Percentiles rank a stretch among this genome's conserved stretches.
Conservation (phyloP, 2,329 filamentous ascomycete species). For the Colletotrichum navitas region DNA sequence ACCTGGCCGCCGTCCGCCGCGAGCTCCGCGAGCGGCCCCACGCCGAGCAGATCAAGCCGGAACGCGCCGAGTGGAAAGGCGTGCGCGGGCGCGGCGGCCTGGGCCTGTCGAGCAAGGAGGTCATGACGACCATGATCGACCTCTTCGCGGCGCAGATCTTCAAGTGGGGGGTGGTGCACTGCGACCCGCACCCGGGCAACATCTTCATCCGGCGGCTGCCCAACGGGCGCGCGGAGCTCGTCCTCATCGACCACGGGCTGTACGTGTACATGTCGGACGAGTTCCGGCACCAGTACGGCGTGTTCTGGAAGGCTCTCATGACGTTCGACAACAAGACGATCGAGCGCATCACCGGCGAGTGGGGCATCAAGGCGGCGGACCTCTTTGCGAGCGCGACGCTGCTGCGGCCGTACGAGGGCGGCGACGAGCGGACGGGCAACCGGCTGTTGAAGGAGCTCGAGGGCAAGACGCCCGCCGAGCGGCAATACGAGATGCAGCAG, state of each 20-base stretch:
- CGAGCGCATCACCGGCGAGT: slow-evolving; percentile 76
- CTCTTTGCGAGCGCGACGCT: slow-evolving; percentile 93
- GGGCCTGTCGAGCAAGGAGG: slow-evolving; percentile 83
- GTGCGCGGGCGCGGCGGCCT: slow-evolving; percentile 80
- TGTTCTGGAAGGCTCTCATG: slow-evolving; percentile 94
- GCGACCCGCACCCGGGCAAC: slow-evolving; percentile 97
- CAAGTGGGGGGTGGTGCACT: slow-evolving; percentile 95
- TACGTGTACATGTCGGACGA: slow-evolving; percentile 90
- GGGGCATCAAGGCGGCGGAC: slow-evolving; percentile 91
- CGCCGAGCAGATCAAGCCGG: slow-evolving; percentile 79
- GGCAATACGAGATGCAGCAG: slow-evolving; percentile 91
- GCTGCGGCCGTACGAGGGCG: slow-evolving; percentile 90
- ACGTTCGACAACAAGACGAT: slow-evolving; percentile 92
- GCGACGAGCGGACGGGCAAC: slow-evolving; percentile 75
- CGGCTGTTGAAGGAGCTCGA: slow-evolving; percentile 75
- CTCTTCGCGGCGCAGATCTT: slow-evolving; percentile 99
- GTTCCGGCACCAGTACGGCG: slow-evolving; percentile 87
- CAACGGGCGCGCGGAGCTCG: slow-evolving; percentile 86
- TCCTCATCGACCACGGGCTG: slow-evolving; percentile 96
- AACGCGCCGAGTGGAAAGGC: slow-evolving; percentile 84
- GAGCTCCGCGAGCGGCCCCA: slow-evolving; percentile 65
- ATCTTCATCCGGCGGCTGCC: slow-evolving; percentile 93
- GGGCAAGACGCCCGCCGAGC: slow-evolving; percentile 71
- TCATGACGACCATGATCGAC: slow-evolving; percentile 97
- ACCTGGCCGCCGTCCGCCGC: slow-evolving; percentile 59